Evolutionary conservation across 768 basidiomycete species (phyloP).

Genomic region (Inosperma sp.): DNA sequence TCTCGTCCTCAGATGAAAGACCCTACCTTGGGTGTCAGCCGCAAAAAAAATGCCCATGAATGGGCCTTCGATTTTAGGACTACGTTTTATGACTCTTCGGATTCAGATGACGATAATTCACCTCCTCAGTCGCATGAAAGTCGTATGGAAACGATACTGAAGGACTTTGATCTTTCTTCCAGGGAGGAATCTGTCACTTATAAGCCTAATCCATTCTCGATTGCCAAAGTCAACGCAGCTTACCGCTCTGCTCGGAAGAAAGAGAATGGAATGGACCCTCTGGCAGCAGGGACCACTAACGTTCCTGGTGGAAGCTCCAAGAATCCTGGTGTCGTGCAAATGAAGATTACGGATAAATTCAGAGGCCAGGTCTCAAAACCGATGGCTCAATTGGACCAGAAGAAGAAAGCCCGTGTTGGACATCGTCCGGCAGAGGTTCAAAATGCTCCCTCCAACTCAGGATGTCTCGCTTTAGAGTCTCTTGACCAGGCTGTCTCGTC

Average conservation of each 20-base stretch:
- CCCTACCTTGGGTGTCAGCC: no score
- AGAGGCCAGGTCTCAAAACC: not conserved
- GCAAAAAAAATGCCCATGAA: constrained; percentile 11
- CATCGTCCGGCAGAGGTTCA: no score
- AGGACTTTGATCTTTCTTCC: constrained; percentile 55
- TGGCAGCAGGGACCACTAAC: not conserved
- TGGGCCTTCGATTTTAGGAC: constrained; percentile 40
- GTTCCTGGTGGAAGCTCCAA: not conserved
- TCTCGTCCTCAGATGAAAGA: no score
- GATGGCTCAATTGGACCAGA: not conserved
- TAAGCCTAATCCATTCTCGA: constrained; percentile 76
- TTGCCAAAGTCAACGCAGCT: constrained; percentile 75
- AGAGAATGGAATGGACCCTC: not conserved
- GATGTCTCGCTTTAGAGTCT: no score
- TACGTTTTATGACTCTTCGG: constrained; percentile 20
- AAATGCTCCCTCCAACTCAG: no score
- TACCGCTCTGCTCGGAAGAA: constrained; percentile 30
- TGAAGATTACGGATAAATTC: not conserved
- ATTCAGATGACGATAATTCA: constrained; percentile 15
- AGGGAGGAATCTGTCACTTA: constrained; percentile 60
- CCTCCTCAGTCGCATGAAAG: not conserved
- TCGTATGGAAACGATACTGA: constrained; percentile 30
- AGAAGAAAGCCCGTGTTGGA: not conserved
- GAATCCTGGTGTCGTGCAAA: constrained; percentile 4
- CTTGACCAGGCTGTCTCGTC: no score